phyloP scores from a whole-genome alignment of 805 yeast species.

The Yarrowia sp. region DNA sequence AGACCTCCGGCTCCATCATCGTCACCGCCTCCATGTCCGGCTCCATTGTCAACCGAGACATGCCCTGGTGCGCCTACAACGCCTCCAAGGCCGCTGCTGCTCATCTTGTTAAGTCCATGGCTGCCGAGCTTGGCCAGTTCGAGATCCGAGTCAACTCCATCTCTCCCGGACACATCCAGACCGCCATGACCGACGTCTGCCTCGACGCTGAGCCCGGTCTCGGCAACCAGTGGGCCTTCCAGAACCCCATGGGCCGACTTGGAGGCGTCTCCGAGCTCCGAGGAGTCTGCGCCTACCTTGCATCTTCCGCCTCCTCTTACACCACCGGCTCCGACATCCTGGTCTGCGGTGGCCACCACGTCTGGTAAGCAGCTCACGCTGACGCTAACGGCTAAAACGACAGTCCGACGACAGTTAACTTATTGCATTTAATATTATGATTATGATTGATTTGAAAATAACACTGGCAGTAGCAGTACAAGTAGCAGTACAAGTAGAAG shows the following conservation, averaged over 20 bases:
- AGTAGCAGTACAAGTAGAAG: too few relatives aligned
- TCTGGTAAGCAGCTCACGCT: slow-evolving; percentile 52
- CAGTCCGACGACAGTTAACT: background rate
- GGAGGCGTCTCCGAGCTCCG: slow-evolving; percentile 82
- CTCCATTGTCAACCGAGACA: slow-evolving; percentile 80
- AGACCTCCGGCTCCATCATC: slow-evolving; percentile 63
- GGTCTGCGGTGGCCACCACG: slow-evolving; percentile 84
- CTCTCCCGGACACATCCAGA: slow-evolving; percentile 77
- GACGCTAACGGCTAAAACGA: background rate
- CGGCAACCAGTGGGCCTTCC: slow-evolving; percentile 69
- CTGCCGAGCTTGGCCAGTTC: slow-evolving; percentile 78
- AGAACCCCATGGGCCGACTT: slow-evolving; percentile 76
- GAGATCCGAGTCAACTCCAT: slow-evolving; percentile 75
- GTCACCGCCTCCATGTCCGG: slow-evolving; percentile 89
- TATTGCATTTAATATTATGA: slow-evolving; percentile 19
- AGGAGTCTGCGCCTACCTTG: slow-evolving; percentile 71
- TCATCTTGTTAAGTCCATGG: slow-evolving; percentile 71
- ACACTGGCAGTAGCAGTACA: too few relatives aligned
- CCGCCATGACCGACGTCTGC: slow-evolving; percentile 74
- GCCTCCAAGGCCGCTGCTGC: slow-evolving; percentile 86
- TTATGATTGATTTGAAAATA: background rate
- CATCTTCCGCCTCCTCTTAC: slow-evolving; percentile 71
- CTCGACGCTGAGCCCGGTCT: slow-evolving; percentile 49
- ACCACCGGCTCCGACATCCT: slow-evolving; percentile 81
- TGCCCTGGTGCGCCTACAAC: slow-evolving; percentile 77